Base-by-base conservation (phyloP, 768 basidiomycete genomes). In the Pleurotus tuber-regium region DNA sequence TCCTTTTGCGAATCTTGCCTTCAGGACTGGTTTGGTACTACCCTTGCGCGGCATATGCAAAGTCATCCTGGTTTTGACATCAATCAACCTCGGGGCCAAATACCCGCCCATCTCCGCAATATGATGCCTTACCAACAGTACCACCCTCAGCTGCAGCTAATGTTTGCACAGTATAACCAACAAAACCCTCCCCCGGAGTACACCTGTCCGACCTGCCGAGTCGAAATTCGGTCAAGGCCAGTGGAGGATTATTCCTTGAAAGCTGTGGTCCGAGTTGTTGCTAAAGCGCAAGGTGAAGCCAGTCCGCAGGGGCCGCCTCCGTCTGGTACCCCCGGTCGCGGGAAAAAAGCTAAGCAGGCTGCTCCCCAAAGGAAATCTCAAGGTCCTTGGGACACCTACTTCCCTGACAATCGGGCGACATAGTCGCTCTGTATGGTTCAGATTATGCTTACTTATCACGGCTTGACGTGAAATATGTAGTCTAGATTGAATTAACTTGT, bases 181-280 rank as follows among this genome's bases (percentile, higher is more conserved):
- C 56, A 55, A 19, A 51, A 64, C 19, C 69, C 67, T 4, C 65
- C 71, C 29, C 85, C 84, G 0, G 61, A 74, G 25, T 88, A 84
- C 57, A 80, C 80, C 1, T 90, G 87, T 50, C 87, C 87, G 2
- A 79, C 78, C 4, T 90, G 87, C 58, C 74, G 87, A 46, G 68
- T 74, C 40, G 57, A 63, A 10, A 76, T 84, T 9, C 61, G 66
- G 25, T 70, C 60, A 10, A 73, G 70, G 18, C 87, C 87, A 0
- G 71, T 77, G 0, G 84, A 88, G 58, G 76, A 77, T 39, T 89
- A 79, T 61, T 71, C 73, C 4, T 63, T 89, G 43, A 89, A 88
- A 63, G 66, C 71, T 1, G 58, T 89, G 25, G 72, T 83, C 3
- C 67, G 74, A 26, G 70, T 71, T 3, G 66, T 85, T n/a, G 76